Conservation (phyloP, 78 protist species). For the Creolimax fragrantissima region DNA sequence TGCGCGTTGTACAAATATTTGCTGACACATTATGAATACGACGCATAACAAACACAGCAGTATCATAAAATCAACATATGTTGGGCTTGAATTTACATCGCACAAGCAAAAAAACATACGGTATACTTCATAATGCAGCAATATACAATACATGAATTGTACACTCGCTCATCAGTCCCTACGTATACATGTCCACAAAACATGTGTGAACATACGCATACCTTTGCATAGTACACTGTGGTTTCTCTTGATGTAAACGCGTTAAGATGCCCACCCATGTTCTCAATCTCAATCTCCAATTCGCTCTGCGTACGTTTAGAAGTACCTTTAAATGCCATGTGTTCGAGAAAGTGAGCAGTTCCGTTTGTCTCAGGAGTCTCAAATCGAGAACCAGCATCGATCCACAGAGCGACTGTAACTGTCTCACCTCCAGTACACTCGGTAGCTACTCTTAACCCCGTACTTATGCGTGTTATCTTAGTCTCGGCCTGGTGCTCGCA, state of each 20-base stretch:
- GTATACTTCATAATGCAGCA: no score
- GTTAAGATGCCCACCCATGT: constrained; percentile 91
- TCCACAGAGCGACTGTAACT: constrained; percentile 76
- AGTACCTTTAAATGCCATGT: constrained; percentile 92
- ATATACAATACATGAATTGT: no score
- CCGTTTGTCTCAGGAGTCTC: constrained; percentile 91
- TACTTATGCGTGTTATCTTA: neutral
- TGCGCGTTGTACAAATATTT: no score
- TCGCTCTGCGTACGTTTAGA: constrained; percentile 39
- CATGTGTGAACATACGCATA: neutral
- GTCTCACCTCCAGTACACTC: constrained; percentile 66
- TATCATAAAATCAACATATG: no score
- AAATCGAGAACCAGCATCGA: constrained; percentile 84
- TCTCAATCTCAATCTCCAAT: constrained; percentile 78
- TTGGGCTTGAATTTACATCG: no score
- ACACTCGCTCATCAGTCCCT: no score
- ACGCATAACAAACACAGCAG: no score
- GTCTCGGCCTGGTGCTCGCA: neutral
- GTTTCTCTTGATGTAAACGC: constrained; percentile 93
- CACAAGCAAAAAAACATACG: no score
- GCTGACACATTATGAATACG: no score
- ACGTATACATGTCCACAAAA: no score
- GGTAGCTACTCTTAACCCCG: constrained; percentile 77
- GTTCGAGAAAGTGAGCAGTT: constrained; percentile 95
- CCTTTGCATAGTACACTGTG: constrained; percentile 33